Base-by-base conservation (phyloP, 345 rosid genomes). In the Viola odorata region DNA sequence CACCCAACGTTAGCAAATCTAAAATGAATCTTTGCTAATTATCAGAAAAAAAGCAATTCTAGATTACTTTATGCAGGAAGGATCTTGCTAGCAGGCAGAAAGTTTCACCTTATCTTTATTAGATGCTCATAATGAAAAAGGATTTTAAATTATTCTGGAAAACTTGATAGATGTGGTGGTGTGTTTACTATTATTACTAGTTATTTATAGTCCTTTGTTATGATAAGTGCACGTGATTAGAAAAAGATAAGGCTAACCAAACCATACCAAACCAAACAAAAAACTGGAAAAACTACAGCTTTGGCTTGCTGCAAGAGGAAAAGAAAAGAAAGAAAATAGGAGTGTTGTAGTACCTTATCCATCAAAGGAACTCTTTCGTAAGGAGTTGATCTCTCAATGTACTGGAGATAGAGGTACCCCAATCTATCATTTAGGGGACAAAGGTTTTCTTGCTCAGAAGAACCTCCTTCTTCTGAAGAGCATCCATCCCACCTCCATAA, bases 371-470 rank as follows among this genome's bases (percentile, higher is more conserved):
- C 96, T 68, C 99, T 79, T 65, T 85, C 85, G 69, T 84, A 88
- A 57, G 99, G 99, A 73, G 99, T 78, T 49, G 89, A 85, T 81
- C 85, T 87, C 79, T 95, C 99, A 55, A 88, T 91, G 74, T 86
- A 73, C 78, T 88, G 91, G 17, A 81, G 71, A 50, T 91, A 87
- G 37, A 85, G 88, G 69, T 80, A 69, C 12, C 99, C 99, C 71
- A 95, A 68, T 37, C 91, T 76, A 63, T 88, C 87, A 72, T 85
- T 88, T 0, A 78, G 81, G 75, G 79, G 91, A 75, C 78, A 81
- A 4, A 70, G 71, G 64, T 71, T 73, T 15, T 86, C 95, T 37
- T 85, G 88, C 53, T 91, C 98, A 5, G 73, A 80, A 5, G 73
- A 80, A 10, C 95, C 88, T 53, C 94, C 99, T 55, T 88, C 99